A percentile compares a stretch with the other conserved stretches of the same genome.
phyloP scores from a whole-genome alignment of 768 basidiomycete species.

The Sutorius australiensis region DNA sequence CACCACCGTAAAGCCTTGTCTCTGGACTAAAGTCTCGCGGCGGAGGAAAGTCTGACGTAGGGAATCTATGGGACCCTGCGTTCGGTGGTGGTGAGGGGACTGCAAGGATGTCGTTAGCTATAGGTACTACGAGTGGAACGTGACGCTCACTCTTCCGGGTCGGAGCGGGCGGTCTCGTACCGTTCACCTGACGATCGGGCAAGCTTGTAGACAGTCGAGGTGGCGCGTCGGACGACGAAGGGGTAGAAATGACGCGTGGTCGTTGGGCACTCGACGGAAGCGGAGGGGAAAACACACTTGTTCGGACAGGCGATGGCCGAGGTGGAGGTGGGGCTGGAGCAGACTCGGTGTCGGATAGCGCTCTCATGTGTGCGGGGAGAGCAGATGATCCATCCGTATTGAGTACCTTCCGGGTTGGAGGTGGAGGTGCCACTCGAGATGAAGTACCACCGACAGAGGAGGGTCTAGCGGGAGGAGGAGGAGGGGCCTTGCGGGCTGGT shows the following conservation, averaged over 20 bases:
- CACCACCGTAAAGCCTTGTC: conserved; percentile 58
- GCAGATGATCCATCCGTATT: conserved; percentile 27
- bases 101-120: conserved; percentile 23
- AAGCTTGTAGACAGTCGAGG: conserved; percentile 7
- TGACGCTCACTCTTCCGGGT: conserved; percentile 46
- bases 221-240: conserved; percentile 19
- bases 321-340: conserved; percentile 32
- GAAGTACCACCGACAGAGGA: conserved; percentile 31
- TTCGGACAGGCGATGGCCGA: conserved; percentile 26
- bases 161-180: conserved; percentile 34
- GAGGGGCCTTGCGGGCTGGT: conserved; percentile 36
- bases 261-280: conserved; percentile 19
- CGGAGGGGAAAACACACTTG: conserved; percentile 19
- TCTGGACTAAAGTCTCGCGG: conserved; percentile 58
- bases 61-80: conserved; percentile 68
- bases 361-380: conserved; percentile 37
- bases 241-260: conserved; percentile 25
- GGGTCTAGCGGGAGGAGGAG: conserved; percentile 44
- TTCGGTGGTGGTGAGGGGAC: conserved; percentile 59
- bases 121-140: background rate
- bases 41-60: conserved; percentile 72
- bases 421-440: conserved; percentile 36
- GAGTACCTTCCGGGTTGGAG: conserved; percentile 39
- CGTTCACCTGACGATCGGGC: conserved; percentile 25
- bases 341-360: conserved; percentile 43